Percentiles rank a stretch among this genome's conserved stretches.
Conservation (phyloP, 2,329 filamentous ascomycete species). For the Elsinoe perseae region DNA sequence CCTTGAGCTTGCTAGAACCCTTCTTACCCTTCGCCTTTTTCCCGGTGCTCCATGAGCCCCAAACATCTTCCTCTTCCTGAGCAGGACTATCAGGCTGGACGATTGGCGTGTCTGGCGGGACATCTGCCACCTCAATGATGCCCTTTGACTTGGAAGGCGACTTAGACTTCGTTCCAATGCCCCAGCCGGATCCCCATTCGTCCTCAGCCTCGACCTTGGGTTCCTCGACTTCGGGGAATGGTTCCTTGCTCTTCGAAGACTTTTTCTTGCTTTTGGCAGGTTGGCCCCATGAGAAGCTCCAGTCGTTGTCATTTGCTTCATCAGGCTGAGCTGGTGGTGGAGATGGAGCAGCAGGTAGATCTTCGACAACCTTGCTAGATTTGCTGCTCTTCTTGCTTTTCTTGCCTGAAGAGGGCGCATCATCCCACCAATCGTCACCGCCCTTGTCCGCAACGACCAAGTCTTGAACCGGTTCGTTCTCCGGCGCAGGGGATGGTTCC, state of each 20-base stretch:
- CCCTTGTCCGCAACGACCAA: slow-evolving; percentile 20
- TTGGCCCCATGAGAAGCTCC: slow-evolving; percentile 50
- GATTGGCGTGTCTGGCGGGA: slow-evolving; percentile 29
- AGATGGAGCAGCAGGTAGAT: slow-evolving; percentile 20
- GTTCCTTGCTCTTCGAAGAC: slow-evolving; percentile 24
- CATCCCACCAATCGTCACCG: slow-evolving; percentile 27
- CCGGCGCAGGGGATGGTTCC: slow-evolving; percentile 20
- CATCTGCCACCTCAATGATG: slow-evolving; percentile 31
- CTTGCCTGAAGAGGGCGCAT: slow-evolving; percentile 18
- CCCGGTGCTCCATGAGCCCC: slow-evolving; percentile 30
- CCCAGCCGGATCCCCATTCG: slow-evolving; percentile 51
- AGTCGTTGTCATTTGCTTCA: slow-evolving; percentile 40
- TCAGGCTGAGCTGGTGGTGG: slow-evolving; percentile 22
- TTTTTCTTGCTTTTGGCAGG: slow-evolving; percentile 48
- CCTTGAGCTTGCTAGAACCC: slow-evolving; percentile 37
- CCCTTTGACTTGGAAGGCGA: slow-evolving; percentile 42
- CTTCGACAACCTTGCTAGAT: slow-evolving; percentile 22
- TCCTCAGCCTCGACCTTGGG: slow-evolving; percentile 43
- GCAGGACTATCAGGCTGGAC: slow-evolving; percentile 34
- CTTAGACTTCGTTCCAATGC: slow-evolving; percentile 48
- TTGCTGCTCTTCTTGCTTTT: slow-evolving; percentile 28
- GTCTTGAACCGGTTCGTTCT: slow-evolving; percentile 22
- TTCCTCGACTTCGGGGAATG: slow-evolving; percentile 34
- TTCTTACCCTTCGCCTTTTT: slow-evolving; percentile 53
- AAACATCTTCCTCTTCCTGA: slow-evolving; percentile 28